These are phyloP conservation scores for Globisporangium heterothallicum DNA, from an alignment of 352 stramenopile genomes.

Conservation along the genomic window DNA sequence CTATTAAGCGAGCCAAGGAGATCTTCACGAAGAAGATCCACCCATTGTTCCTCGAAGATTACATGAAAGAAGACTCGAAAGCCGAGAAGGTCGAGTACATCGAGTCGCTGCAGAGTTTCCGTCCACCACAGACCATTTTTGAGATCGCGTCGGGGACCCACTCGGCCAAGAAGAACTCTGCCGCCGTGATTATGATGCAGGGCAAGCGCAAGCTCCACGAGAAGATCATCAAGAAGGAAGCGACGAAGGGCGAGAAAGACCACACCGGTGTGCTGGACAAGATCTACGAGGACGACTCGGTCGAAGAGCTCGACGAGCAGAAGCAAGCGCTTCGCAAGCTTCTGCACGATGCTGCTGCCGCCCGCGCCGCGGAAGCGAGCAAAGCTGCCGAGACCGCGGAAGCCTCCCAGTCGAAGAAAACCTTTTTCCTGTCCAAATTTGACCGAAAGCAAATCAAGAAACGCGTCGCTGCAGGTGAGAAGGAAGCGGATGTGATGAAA, in stretches of 20 bases:
- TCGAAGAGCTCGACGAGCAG: constrained; percentile 24
- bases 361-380: not conserved
- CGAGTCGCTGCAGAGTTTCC: constrained; percentile 88
- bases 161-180: constrained; percentile 71
- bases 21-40: constrained; percentile 89
- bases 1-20: constrained; percentile 93
- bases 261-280: constrained; percentile 23
- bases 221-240: constrained; percentile 81
- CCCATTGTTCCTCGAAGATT: constrained; percentile 87
- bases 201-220: constrained; percentile 82
- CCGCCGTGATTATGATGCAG: constrained; percentile 80
- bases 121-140: constrained; percentile 95
- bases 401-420: constrained; percentile 45
- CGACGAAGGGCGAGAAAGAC: constrained; percentile 35
- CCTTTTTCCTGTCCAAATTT: constrained; percentile 90
- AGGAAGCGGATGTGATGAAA: constrained; percentile 71
- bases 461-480: constrained; percentile 62
- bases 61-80: constrained; percentile 77
- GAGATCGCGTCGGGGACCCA: constrained; percentile 88
- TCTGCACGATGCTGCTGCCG: constrained; percentile 4
- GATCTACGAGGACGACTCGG: constrained; percentile 31
- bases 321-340: constrained; percentile 8
- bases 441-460: constrained; percentile 95
- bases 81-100: constrained; percentile 89
- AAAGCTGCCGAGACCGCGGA: constrained; percentile 4